Conservation (phyloP, 192 early-diverging fungal species). For the Coemansia sp. region DNA sequence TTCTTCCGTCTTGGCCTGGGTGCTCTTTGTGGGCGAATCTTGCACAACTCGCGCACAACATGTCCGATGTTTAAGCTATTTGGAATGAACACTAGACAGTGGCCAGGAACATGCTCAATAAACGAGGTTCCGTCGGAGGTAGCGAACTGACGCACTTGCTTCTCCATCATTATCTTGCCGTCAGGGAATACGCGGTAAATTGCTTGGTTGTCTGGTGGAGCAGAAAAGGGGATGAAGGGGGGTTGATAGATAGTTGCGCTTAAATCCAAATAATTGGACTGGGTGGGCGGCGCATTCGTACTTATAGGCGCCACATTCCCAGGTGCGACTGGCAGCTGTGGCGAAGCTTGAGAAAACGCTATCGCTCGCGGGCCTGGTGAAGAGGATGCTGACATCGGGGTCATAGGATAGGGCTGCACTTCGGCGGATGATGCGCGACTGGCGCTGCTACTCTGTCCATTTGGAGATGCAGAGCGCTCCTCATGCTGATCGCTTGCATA, state of each 20-base stretch:
- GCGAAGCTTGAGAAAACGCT: conserved; percentile 24
- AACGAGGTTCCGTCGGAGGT: conserved; percentile 38
- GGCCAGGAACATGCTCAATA: conserved; percentile 54
- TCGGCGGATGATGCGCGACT: conserved; percentile 1
- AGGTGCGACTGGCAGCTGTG: conserved; percentile 21
- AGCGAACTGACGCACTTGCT: conserved; percentile 47
- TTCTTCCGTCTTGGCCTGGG: conserved; percentile 31
- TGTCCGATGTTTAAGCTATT: conserved; percentile 30
- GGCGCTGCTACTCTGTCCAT: neutral
- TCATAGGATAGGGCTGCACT: conserved; percentile 13
- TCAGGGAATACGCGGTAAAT: conserved; percentile 23
- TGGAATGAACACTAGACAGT: conserved; percentile 53
- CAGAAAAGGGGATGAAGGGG: neutral
- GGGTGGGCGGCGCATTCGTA: conserved; percentile 6
- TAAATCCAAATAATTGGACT: neutral
- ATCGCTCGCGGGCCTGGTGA: conserved; percentile 11
- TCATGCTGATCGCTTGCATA: conserved; percentile 47
- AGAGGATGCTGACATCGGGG: conserved; percentile 7
- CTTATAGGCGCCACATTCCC: conserved; percentile 46
- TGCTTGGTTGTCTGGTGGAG: conserved; percentile 2
- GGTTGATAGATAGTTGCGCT: neutral
- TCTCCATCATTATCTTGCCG: conserved; percentile 25
- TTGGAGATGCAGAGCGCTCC: conserved; percentile 14
- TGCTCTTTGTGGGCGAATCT: conserved; percentile 24
- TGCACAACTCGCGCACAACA: conserved; percentile 39